Evolutionary conservation across 2,329 filamentous ascomycete species (phyloP), one percentile per base, ranked within the genome.

Genomic region (Plenodomus lindquistii): DNA sequence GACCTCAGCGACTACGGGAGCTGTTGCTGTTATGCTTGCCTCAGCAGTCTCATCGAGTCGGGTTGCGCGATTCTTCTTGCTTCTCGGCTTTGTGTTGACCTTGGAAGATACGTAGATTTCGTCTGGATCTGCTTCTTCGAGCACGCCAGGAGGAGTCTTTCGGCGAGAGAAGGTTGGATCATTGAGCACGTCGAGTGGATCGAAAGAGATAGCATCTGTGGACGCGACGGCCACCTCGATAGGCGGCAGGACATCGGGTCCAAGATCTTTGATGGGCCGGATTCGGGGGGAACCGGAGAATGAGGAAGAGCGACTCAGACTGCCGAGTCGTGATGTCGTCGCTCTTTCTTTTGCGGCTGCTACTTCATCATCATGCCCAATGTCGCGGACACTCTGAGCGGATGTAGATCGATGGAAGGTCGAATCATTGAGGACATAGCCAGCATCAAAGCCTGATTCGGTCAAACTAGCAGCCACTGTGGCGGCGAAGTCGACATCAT

Each of bases 401-500:
- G 69, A 69, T 2, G 50, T 52, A n/a, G 66, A 63, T 43, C 63
- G 60, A 46, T 67, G 65, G 52, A 71, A 72, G 0, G 56, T 50
- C 17, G 73, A 69, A 52, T 79, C 72, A 18, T 77, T 67, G 38
- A 78, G 66, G 6, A 78, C 75, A 24, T 77, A 63, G 40, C 73
- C 65, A 4, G 75, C 69, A 54, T 78, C 66, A 54, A 79, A 79
- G 24, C 77, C 77, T 20, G 74, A 76, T 42, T 76, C 72, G 47
- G 73, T 67, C 13, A 79, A 57, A 22, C 75, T 76, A 42, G 75
- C 76, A 18, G 76, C 75, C 7, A 79, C 60, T 4, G 76, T 75
- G 4, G 75, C 77, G 19, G 77, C 74, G 44, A 79, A 79, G 51
- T 78, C 77, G 29, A 77, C 70, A 40, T 77, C 73, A 42, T 62